Base-by-base conservation (phyloP, 495 filamentous ascomycete species). In the Wilcoxina mikolae region DNA sequence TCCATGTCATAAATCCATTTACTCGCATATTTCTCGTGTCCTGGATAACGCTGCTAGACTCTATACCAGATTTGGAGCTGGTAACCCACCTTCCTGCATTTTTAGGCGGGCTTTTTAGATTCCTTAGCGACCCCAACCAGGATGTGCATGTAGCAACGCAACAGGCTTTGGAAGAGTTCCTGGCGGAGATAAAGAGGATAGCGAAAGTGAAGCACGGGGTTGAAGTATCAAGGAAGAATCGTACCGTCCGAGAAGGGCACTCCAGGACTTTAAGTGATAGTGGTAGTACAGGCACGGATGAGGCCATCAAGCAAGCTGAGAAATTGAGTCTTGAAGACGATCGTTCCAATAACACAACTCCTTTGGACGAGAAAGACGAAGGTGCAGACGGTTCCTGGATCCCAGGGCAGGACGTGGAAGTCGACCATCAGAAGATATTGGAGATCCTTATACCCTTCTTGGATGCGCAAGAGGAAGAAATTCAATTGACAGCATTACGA, bases 131-230 rank as follows among this genome's bases (percentile, higher is more conserved):
- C 57, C 79, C 82, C 2, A 94, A 93, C 67, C 77, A 80, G 55
- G 93, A 99, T 65, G 93, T 99, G 20, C 86, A 94, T 60, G 84
- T 88, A 44, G 84, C 87, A 22, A 96, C 93, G 0, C 87, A 95
- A 67, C 77, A 74, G 5, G 85, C 85, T 43, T 71, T 99, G n/a
- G 93, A 96, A 63, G 80, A 83, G 59, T 99, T 99, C 61, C 72
- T 99, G 22, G 76, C 75, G 27, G 93, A 99, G 68, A 95, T 99
- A 61, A 96, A 90, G 68, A 79, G 87, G 58, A 95, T 99, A 28
- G 83, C 90, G 15, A 78, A 81, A 4, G 78, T 99, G 44, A 95
- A 94, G 69, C 89, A 87, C 60, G 89, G 88, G 0, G 82, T 99
- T 43, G 83, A 82, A 47, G 88, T 95, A 60, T 94, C 84, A 65